These are phyloP conservation scores for Glycine soja DNA, from an alignment of 306 rosid species.

Conservation along the genomic window DNA sequence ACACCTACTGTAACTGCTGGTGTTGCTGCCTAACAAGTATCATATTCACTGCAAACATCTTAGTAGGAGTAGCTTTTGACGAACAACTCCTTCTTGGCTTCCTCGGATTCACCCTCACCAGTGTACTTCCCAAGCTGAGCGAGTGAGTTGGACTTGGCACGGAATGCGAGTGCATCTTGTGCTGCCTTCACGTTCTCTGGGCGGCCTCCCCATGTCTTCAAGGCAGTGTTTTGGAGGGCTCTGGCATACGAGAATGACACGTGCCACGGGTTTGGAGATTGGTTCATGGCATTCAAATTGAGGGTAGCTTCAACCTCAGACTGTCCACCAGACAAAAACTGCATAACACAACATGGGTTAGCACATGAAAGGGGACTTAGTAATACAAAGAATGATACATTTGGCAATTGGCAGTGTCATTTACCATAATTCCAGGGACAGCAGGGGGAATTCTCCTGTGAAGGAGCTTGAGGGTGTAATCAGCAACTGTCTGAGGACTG, in stretches of 20 bases:
- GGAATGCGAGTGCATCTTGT: constrained; percentile 72
- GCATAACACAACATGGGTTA: constrained; percentile 36
- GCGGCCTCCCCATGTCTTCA: constrained; percentile 91
- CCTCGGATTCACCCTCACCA: constrained; percentile 90
- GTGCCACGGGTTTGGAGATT: constrained; percentile 91
- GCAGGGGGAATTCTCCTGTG: constrained; percentile 81
- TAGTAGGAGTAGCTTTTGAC: constrained; percentile 83
- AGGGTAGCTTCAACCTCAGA: constrained; percentile 92
- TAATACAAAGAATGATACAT: neutral
- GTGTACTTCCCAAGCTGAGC: constrained; percentile 96
- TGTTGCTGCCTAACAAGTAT: constrained; percentile 44
- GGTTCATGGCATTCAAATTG: constrained; percentile 80
- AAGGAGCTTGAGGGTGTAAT: constrained; percentile 86
- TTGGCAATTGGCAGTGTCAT: constrained; percentile 29
- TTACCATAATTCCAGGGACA: constrained; percentile 94
- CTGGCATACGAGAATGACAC: constrained; percentile 92
- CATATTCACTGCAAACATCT: constrained; percentile 52
- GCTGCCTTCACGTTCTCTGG: constrained; percentile 81
- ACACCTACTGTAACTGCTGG: constrained; percentile 16
- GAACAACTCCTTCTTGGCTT: constrained; percentile 78
- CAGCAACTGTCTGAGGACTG: constrained; percentile 71
- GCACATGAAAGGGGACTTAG: constrained; percentile 1
- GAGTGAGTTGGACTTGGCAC: constrained; percentile 87
- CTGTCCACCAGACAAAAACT: constrained; percentile 96
- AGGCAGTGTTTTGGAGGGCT: constrained; percentile 86